Evolutionary conservation across 129 eudicot genomes (phyloP), one percentile per base, ranked within the genome.

Genomic region (Centaurea solstitialis): DNA sequence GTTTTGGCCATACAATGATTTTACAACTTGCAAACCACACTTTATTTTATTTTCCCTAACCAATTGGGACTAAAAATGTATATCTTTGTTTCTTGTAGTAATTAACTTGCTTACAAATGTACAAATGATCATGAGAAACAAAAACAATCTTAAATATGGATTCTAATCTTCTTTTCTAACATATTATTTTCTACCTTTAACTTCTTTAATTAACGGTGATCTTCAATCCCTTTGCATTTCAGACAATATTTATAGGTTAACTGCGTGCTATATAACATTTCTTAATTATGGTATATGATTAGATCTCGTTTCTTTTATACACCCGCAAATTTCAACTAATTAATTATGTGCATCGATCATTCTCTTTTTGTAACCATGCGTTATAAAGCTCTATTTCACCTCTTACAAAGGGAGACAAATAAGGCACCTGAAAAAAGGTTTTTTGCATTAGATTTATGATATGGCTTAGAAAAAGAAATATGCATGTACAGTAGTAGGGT

Each of bases 401-500:
- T 33, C 30, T 73, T 65, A 66, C 67, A 65, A 81, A 64, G 28
- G 67, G 38, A 81, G 68, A 81, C 24, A 59, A 59, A 13, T 47
- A 11, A 1, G 74, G 45, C 79, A 81, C 79, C 84, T 74, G 61
- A 35, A 61, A 74, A 21, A 41, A 6, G 72, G 26, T 26, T 76
- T 69, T n/a, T 40, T 12, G 61, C 6, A 50, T 61, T 33, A 24
- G n/a, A 20, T 59, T 21, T 61, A 12, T 21, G 39, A 57, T 57
- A 57, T 17, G n/a, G 22, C 23, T 57, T 67, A 38, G 70, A 70
- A 2, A 57, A 71, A 35, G 57, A 76, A 69, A 45, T 21, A 40
- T 70, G 38, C 3, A 76, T 70, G 74, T 23, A 57, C 71, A 81
- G 40, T 70, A 82, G 81, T 70, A 82, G 81, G 59, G 59, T 72